Percentiles rank a stretch among this genome's conserved stretches.
Conservation (phyloP, 139 green algal species). For the Volvox africanus region DNA sequence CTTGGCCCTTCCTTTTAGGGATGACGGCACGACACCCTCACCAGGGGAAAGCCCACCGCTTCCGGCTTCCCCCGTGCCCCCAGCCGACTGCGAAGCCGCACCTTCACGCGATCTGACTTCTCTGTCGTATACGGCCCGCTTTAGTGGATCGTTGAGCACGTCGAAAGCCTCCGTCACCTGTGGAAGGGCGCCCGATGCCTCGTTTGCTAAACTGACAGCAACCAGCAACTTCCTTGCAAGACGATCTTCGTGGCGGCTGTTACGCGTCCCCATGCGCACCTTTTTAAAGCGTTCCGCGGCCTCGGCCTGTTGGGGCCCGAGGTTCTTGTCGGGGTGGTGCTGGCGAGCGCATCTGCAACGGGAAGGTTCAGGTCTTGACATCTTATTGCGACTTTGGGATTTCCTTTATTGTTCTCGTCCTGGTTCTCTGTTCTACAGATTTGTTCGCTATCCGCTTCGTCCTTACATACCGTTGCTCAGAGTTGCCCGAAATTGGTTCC, state of each 20-base stretch:
- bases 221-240: too few species aligned
- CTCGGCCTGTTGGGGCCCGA: constrained; percentile 20
- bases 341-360: constrained; percentile 9
- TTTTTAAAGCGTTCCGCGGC: constrained; percentile 31
- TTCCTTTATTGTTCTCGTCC: too few species aligned
- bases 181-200: background rate
- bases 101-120: background rate
- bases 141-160: background rate
- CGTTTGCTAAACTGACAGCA: too few species aligned
- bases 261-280: background rate
- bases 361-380: background rate
- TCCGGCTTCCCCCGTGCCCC: background rate
- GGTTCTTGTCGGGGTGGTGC: constrained; percentile 48
- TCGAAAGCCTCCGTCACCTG: constrained; percentile 38
- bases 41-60: too few species aligned
- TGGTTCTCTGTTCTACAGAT: too few species aligned
- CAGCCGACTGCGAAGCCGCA: background rate
- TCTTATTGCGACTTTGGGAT: too few species aligned
- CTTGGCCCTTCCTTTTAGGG: too few species aligned
- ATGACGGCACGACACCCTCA: too few species aligned
- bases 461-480: too few species aligned
- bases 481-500: too few species aligned
- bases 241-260: too few species aligned
- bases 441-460: too few species aligned
- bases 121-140: constrained; percentile 15